Percentiles rank a stretch among this genome's conserved stretches.
These are phyloP conservation scores for Aureobasidium sp. DNA, from an alignment of 2,329 filamentous ascomycete species.

Conservation along the genomic window DNA sequence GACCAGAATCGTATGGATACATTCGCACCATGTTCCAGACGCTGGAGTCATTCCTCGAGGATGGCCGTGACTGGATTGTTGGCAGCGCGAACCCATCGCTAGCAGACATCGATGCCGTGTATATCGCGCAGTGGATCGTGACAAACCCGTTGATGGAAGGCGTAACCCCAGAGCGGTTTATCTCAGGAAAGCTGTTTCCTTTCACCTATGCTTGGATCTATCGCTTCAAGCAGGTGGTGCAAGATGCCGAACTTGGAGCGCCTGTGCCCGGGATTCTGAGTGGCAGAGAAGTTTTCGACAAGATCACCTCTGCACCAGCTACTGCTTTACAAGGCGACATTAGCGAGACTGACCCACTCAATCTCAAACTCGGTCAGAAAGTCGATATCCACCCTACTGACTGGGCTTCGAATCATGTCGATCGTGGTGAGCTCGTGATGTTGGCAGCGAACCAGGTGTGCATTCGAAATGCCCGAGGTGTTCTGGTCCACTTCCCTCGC, in stretches of 20 bases:
- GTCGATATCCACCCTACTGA: slow-evolving; percentile 57
- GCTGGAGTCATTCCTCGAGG: slow-evolving; percentile 55
- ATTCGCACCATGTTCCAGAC: slow-evolving; percentile 48
- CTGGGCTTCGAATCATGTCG: slow-evolving; percentile 49
- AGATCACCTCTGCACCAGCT: slow-evolving; percentile 40
- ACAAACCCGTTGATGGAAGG: slow-evolving; percentile 22
- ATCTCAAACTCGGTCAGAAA: slow-evolving; percentile 44
- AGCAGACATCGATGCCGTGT: slow-evolving; percentile 53
- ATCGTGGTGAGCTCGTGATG: slow-evolving; percentile 48
- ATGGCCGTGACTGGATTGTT: slow-evolving; percentile 58
- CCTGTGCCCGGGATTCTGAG: slow-evolving; percentile 39
- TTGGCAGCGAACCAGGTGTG: slow-evolving; percentile 50
- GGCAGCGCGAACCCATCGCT: slow-evolving; percentile 45
- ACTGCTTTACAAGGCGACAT: background rate
- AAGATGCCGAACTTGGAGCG: slow-evolving; percentile 32
- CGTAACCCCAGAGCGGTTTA: slow-evolving; percentile 41
- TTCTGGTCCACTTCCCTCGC: slow-evolving; percentile 53
- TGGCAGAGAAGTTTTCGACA: slow-evolving; percentile 46
- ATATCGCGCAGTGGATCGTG: background rate
- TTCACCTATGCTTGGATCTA: slow-evolving; percentile 56
- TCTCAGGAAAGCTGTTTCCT: slow-evolving; percentile 49
- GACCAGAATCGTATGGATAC: slow-evolving; percentile 50
- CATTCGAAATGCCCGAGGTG: slow-evolving; percentile 38
- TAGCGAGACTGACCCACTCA: slow-evolving; percentile 40
- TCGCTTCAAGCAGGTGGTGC: slow-evolving; percentile 48